Base-by-base conservation (phyloP, 2,329 filamentous ascomycete genomes). In the Magnaporthiopsis incrustans region DNA sequence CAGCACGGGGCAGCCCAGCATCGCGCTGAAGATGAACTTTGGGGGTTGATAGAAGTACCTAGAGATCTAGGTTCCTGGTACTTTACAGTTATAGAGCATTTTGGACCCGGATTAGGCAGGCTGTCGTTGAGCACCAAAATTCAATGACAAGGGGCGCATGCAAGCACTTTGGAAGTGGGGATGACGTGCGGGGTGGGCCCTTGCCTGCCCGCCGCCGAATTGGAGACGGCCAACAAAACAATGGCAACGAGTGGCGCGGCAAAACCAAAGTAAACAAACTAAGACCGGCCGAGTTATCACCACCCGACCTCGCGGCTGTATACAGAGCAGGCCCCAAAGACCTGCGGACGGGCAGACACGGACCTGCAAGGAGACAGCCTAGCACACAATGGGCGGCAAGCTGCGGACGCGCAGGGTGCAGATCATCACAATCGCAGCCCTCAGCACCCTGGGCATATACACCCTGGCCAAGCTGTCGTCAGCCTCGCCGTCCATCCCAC, bases 11-110 rank as follows among this genome's bases (percentile, higher is more conserved):
- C 86, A 85, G 75, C 95, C 95, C 15, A 95, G 81, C 67, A 99
- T 99, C 81, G 92, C 92, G 63, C 77, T 99, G 72, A 95, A 96
- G 82, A 96, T 98, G 90, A 83, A 97, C 75, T 98, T 99, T 82
- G 86, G 85, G 6, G 77, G 78, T 44, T 64, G 50, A 33, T 57
- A n/a, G n/a, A n/a, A n/a, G n/a, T n/a, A n/a, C n/a, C n/a, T n/a
- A n/a, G n/a, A n/a, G n/a, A n/a, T n/a, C n/a, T n/a, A n/a, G n/a
- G n/a, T n/a, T n/a, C n/a, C n/a, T n/a, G n/a, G 12, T 14, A 44
- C 38, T 50, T n/a, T 53, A 53, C 10, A 8, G 2, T 6, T 22
- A 53, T 22, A 53, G 44, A 53, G 22, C 18, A n/a, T 53, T 53
- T 44, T n/a, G n/a, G n/a, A 32, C 30, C 30, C 30, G 4, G 30